Evolutionary conservation across 768 basidiomycete species (phyloP).

Genomic region (Podaxis rugospora): DNA sequence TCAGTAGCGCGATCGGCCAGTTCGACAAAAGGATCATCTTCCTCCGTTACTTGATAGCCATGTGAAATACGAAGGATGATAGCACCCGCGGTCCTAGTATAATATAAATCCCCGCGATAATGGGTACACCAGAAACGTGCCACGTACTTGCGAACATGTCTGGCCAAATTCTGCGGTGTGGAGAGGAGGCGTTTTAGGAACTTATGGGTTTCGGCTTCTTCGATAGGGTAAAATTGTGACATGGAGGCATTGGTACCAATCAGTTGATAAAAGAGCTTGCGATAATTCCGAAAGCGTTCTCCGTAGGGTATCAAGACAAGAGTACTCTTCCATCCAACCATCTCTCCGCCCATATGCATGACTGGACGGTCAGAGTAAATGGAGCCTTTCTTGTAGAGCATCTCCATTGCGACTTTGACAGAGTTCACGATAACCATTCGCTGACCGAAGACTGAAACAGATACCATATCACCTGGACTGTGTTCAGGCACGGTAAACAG

Average conservation of each 20-base stretch:
- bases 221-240: slow-evolving; percentile 32
- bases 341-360: slow-evolving; percentile 36
- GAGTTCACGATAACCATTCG: slow-evolving; percentile 43
- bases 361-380: slow-evolving; percentile 54
- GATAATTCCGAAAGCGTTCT: slow-evolving; percentile 34
- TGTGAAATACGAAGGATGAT: slow-evolving; percentile 43
- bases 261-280: slow-evolving; percentile 35
- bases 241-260: slow-evolving; percentile 35
- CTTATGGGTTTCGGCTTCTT: slow-evolving; percentile 33
- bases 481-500: not conserved
- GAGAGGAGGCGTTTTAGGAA: slow-evolving; percentile 34
- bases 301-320: slow-evolving; percentile 33
- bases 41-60: slow-evolving; percentile 36
- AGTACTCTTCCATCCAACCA: slow-evolving; percentile 36
- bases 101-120: not conserved
- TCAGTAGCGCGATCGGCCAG: slow-evolving; percentile 33
- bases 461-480: slow-evolving; percentile 35
- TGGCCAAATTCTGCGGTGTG: slow-evolving; percentile 27
- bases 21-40: slow-evolving; percentile 34
- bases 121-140: not conserved
- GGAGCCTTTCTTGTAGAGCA: slow-evolving; percentile 48
- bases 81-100: slow-evolving; percentile 34
- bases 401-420: slow-evolving; percentile 33
- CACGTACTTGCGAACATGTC: slow-evolving; percentile 33
- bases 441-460: slow-evolving; percentile 41